phyloP scores from a whole-genome alignment of 345 rosid species.

The Salix koriyanagi region DNA sequence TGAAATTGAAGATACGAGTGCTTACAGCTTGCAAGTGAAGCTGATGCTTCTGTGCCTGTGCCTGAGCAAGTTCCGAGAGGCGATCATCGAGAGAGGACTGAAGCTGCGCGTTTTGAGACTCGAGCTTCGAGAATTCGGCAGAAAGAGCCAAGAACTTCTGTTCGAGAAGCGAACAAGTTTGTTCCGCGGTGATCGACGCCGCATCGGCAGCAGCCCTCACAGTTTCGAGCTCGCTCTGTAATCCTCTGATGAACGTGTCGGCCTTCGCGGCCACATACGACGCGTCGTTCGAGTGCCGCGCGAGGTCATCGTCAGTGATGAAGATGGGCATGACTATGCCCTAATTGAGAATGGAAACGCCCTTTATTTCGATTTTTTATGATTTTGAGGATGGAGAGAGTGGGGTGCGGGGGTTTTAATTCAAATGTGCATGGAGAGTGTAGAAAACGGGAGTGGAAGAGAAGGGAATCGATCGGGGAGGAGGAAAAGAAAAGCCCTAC shows the following conservation, averaged over 20 bases:
- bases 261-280: constrained; percentile 69
- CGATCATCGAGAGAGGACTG: constrained; percentile 68
- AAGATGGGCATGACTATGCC: constrained; percentile 58
- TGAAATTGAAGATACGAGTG: not conserved
- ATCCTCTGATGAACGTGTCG: constrained; percentile 58
- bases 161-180: constrained; percentile 89
- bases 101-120: constrained; percentile 58
- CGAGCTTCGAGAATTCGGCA: constrained; percentile 53
- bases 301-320: constrained; percentile 84
- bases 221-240: constrained; percentile 59
- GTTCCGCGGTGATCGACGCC: constrained; percentile 85
- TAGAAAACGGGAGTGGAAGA: too few species aligned
- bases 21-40: constrained; percentile 66
- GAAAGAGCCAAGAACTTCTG: constrained; percentile 82
- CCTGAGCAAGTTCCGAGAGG: constrained; percentile 57
- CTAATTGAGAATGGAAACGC: not conserved
- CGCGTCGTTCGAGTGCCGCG: constrained; percentile 57
- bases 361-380: not conserved
- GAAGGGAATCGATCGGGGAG: too few species aligned
- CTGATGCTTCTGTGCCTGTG: constrained; percentile 78
- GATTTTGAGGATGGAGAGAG: not conserved
- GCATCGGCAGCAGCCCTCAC: constrained; percentile 86
- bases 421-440: too few species aligned
- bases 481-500: too few species aligned
- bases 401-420: too few species aligned